Base-by-base conservation (phyloP, 2,329 filamentous ascomycete species). In the Diaporthe aspalathi region DNA sequence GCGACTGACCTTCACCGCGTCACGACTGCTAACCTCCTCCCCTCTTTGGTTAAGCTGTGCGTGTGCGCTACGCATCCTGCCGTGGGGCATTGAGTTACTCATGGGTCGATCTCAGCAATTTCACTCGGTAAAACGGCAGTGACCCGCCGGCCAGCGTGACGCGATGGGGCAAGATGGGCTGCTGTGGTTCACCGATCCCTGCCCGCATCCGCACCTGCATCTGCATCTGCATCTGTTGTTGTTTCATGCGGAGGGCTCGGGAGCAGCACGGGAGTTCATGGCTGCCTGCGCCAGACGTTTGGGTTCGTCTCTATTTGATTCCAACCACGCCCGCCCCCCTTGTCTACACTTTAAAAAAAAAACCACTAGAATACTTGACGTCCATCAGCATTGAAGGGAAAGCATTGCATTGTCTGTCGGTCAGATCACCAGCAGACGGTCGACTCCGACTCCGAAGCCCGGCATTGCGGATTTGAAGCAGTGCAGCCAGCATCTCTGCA, bases 291-390 rank as follows among this genome's bases (percentile, higher is more conserved):
- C 60, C 60, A 63, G n/a, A 65, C 27, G 20, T 38, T 65, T 65
- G 60, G 60, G 45, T 65, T 65, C 60, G 60, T 65, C 60, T 65
- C 17, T 65, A 63, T 63, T 63, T 65, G 29, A 50, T 20, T 12
- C 20, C 29, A 35, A n/a, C 4, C 29, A 16, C 12, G 43, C 60
- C 45, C 45, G 29, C 20, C 43, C 43, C 43, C n/a, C n/a, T n/a
- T n/a, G n/a, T n/a, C n/a, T n/a, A n/a, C n/a, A n/a, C n/a, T n/a
- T n/a, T n/a, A n/a, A n/a, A n/a, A n/a, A n/a, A n/a, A n/a, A n/a
- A n/a, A n/a, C n/a, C n/a, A n/a, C 20, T 43, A 24, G 20, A 22
- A 22, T n/a, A 63, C 16, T 24, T 2, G 11, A 49, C 43, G 60
- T 49, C 60, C 20, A 17, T 43, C n/a, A 20, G 24, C 20, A 29